Base-by-base conservation (phyloP, 2,329 filamentous ascomycete species). In the Penicillium capsulatum region DNA sequence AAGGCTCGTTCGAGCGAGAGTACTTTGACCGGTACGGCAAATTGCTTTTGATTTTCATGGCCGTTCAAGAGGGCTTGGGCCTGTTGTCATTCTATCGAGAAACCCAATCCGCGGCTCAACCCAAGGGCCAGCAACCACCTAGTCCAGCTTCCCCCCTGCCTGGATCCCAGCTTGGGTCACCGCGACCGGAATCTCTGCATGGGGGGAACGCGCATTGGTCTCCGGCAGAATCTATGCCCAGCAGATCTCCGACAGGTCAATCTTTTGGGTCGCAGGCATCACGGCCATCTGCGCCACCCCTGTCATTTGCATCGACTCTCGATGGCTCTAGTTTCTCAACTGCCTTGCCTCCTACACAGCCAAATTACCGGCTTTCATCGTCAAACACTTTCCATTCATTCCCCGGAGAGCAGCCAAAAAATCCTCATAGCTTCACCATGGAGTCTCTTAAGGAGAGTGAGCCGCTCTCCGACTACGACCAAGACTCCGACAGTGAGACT, bases 11-110 rank as follows among this genome's bases (percentile, higher is more conserved):
- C 24, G 55, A 60, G 22, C 51, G 58, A 17, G 55, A 61, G 27
- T 62, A 63, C 32, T 64, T 67, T 35, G 63, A 69, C 38, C 54
- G 58, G 33, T 66, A 64, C 36, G 64, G 65, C 14, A 65, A 65
- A 40, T 45, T 60, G 11, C 55, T 69, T 19, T 48, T 67, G 32
- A 44, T 59, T 13, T 66, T 69, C 27, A 67, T 69, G 60, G 51
- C 54, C 11, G 55, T 57, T 3, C 65, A 69, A 33, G 66, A 69
- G 38, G 51, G 55, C n/a, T 39, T 67, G 34, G 51, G 52, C 4
- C 39, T 67, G 31, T 32, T 60, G 7, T 44, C 57, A 11, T 40
- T 58, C 19, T 59, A 57, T 32, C 51, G 41, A 7, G 44, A 39
- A 14, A 20, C 34, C 6, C 16, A 28, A n/a, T 17, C 37, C 16